phyloP scores from a whole-genome alignment of 257 asterid genomes.

The Salvia splendens region DNA sequence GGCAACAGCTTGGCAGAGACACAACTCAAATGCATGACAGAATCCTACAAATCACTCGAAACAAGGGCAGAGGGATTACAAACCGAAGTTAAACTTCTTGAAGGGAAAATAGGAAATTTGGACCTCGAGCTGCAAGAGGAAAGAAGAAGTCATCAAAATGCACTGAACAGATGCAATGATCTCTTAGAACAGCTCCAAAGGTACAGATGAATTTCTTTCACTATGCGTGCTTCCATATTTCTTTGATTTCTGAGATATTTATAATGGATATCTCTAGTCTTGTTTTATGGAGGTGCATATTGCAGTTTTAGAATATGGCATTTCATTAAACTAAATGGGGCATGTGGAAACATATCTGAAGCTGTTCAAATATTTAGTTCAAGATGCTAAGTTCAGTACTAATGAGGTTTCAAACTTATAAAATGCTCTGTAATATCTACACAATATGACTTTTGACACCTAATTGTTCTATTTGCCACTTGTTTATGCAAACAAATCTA shows the following conservation, averaged over 20 bases:
- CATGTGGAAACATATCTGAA: slow-evolving; percentile 12
- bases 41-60: slow-evolving; percentile 85
- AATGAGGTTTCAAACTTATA: background rate
- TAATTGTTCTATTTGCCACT: background rate
- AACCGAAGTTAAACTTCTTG: slow-evolving; percentile 65
- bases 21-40: slow-evolving; percentile 98
- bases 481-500: background rate
- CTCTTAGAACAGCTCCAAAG: slow-evolving; percentile 72
- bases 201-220: slow-evolving; percentile 36
- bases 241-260: slow-evolving; percentile 8
- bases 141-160: slow-evolving; percentile 54
- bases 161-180: slow-evolving; percentile 62
- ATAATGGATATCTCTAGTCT: background rate
- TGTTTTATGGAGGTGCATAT: background rate
- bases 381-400: too few species aligned
- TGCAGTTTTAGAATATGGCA: background rate
- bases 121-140: slow-evolving; percentile 76
- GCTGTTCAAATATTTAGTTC: background rate
- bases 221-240: background rate
- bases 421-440: background rate
- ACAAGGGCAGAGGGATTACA: slow-evolving; percentile 73
- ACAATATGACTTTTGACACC: background rate
- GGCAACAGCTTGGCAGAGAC: slow-evolving; percentile 86
- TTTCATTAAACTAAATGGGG: background rate
- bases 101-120: slow-evolving; percentile 52